These are phyloP conservation scores for Anethum foeniculum DNA, from an alignment of 140 eudicot species.

Conservation along the genomic window DNA sequence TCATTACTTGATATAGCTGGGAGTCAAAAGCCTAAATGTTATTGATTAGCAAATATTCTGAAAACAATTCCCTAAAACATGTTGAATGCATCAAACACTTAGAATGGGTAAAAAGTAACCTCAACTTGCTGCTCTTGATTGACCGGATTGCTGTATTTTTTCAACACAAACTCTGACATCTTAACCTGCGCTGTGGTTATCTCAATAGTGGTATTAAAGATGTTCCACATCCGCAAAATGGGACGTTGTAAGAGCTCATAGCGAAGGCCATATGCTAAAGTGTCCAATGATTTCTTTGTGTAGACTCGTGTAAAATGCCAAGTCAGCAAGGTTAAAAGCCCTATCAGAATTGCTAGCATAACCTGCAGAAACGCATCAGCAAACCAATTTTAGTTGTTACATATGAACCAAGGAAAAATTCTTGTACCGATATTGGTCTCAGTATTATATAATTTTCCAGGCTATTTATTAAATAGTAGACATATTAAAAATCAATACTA, in stretches of 20 bases:
- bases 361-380: constrained; percentile 40
- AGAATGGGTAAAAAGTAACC: constrained; percentile 34
- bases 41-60: background rate
- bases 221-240: constrained; percentile 80
- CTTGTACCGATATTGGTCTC: background rate
- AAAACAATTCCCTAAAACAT: background rate
- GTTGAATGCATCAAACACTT: constrained; percentile 7
- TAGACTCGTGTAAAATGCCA: constrained; percentile 94
- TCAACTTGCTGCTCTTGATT: constrained; percentile 88
- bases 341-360: constrained; percentile 91
- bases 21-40: constrained; percentile 8
- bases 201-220: constrained; percentile 82
- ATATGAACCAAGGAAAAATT: background rate
- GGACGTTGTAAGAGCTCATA: constrained; percentile 88
- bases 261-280: constrained; percentile 82
- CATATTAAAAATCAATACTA: background rate
- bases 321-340: constrained; percentile 76
- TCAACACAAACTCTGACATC: constrained; percentile 70
- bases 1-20: constrained; percentile 86
- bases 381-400: constrained; percentile 8
- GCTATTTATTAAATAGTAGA: background rate
- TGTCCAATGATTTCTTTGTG: constrained; percentile 70
- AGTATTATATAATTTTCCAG: background rate
- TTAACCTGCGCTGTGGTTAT: constrained; percentile 89
- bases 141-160: constrained; percentile 56